Base-by-base conservation (phyloP, 169 alveolate species). In the Plasmodium knowlesi region DNA sequence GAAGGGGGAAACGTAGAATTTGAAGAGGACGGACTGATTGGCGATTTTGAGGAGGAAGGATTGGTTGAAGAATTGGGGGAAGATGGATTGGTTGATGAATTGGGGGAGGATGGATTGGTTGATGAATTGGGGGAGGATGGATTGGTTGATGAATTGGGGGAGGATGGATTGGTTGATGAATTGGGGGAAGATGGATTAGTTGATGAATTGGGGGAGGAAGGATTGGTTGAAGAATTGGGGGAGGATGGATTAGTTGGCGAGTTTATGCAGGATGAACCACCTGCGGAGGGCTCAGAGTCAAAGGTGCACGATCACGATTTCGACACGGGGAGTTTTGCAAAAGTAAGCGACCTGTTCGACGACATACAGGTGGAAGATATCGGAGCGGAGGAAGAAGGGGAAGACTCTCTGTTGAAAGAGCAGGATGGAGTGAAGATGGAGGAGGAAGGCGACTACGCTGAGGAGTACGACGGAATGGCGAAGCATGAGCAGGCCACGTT, bases 331-430 rank as follows among this genome's bases (percentile, higher is more conserved):
- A 61, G 32, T 61, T 30, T 14, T 61, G 39, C 74, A 53, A 81
- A 53, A 37, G 19, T 46, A 53, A 81, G 74, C n/a, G 88, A 81
- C 43, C 10, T 81, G 16, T 81, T 81, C 54, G 78, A 53, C 32
- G 19, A 12, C 8, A 2, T 37, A 50, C 19, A 53, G 10, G 30
- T 16, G 70, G 70, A 41, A n/a, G 53, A 39, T 5, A 46, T 16
- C 10, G 70, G 50, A n/a, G 54, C 10, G 71, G 73, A 41, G 16
- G 67, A 0, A 46, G 61, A 37, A 43, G 19, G 57, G 19, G 73
- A 80, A 4, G 57, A 43, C 19, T 80, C 85, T 1, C 70, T 80
- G 5, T 14, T 80, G 50, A 32, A 14, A 0, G 85, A 80, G 30
- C 57, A 25, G 30, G 76, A 67, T 1, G 76, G 39, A 67, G 37